Conservation (phyloP, 495 filamentous ascomycete species). For the Pyronema omphalodes region DNA sequence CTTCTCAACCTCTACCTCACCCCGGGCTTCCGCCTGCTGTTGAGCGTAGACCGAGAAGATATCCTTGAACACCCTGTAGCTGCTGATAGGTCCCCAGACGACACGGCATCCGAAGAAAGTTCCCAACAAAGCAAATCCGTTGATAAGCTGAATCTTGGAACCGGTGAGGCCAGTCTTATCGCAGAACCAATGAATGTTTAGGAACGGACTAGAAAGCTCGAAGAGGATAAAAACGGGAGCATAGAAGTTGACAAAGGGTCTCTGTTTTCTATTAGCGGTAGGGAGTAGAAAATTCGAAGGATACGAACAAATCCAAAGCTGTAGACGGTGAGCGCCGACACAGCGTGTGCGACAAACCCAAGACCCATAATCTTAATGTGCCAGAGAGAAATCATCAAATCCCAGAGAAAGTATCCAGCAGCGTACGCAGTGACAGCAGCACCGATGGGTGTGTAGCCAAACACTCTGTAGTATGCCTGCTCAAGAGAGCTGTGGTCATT, state of each 20-base stretch:
- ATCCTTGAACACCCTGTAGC: conserved; percentile 56
- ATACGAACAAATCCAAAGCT: conserved; percentile 75
- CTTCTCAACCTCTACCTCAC: conserved; percentile 23
- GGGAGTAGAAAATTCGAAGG: neutral
- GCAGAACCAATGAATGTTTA: conserved; percentile 98
- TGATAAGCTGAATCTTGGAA: conserved; percentile 61
- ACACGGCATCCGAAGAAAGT: conserved; percentile 82
- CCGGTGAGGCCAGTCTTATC: conserved; percentile 95
- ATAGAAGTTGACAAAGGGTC: conserved; percentile 90
- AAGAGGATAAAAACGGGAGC: conserved; percentile 85
- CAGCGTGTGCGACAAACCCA: conserved; percentile 77
- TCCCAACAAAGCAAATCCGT: conserved; percentile 52
- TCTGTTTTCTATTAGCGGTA: conserved; percentile 31
- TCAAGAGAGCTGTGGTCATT: conserved; percentile 28
- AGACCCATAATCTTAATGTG: conserved; percentile 67
- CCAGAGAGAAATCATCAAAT: conserved; percentile 53
- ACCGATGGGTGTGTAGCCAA: conserved; percentile 68
- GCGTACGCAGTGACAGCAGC: conserved; percentile 74
- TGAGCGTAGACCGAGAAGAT: conserved; percentile 46
- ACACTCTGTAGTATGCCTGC: conserved; percentile 59
- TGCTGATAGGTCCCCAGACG: conserved; percentile 78
- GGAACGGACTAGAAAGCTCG: conserved; percentile 84
- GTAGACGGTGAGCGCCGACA: conserved; percentile 72
- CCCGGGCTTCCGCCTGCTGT: conserved; percentile 19
- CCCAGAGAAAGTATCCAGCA: conserved; percentile 91